phyloP scores from a whole-genome alignment of 495 filamentous ascomycete genomes.

The Entonaema liquescens region DNA sequence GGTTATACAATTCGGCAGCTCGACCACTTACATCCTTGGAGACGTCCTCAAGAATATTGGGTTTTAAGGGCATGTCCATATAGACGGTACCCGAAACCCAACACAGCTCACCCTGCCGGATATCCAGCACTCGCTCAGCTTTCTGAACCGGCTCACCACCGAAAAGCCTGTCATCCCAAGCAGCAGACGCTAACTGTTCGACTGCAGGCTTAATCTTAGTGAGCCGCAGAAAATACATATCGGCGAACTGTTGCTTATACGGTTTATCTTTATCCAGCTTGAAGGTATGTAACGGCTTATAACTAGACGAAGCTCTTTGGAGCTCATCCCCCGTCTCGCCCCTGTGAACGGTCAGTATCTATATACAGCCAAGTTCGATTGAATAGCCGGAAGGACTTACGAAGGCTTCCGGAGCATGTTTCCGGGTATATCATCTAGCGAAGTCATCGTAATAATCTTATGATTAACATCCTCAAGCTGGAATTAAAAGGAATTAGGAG shows the following conservation, averaged over 20 bases:
- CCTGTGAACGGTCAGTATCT: constrained; percentile 45
- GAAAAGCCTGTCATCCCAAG: constrained; percentile 83
- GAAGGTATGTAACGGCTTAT: constrained; percentile 80
- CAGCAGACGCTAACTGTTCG: constrained; percentile 73
- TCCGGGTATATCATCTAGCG: constrained; percentile 42
- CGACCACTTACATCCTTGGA: constrained; percentile 77
- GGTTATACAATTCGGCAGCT: background rate
- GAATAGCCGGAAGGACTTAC: constrained; percentile 39
- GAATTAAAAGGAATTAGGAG: background rate
- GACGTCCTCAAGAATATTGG: constrained; percentile 95
- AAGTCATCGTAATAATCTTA: constrained; percentile 27
- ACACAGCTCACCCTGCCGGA: constrained; percentile 93
- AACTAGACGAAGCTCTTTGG: constrained; percentile 65
- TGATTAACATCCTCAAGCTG: constrained; percentile 7
- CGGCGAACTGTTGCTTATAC: constrained; percentile 95
- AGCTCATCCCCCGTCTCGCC: constrained; percentile 48
- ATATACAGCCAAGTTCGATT: background rate
- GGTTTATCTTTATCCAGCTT: constrained; percentile 73
- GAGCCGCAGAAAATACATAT: constrained; percentile 95
- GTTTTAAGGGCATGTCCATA: constrained; percentile 96
- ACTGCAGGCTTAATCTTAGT: constrained; percentile 86
- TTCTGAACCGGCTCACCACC: constrained; percentile 76
- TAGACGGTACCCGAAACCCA: constrained; percentile 96
- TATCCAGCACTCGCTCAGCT: constrained; percentile 90
- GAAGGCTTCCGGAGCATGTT: constrained; percentile 52